Evolutionary conservation across 176 grass and related monocot species (phyloP).

Genomic region (Carex parvula): DNA sequence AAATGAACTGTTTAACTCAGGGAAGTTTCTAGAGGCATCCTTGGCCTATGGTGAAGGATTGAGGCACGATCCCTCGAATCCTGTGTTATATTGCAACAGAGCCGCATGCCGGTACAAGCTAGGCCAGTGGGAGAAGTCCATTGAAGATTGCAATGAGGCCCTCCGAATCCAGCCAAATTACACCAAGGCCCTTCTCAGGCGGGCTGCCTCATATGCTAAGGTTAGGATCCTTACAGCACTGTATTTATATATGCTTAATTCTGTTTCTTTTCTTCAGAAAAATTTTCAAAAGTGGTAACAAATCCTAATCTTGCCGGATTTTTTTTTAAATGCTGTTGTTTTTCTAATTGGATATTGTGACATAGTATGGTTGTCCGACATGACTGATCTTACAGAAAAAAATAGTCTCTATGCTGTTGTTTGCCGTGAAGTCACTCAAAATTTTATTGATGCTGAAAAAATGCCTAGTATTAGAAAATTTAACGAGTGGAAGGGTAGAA

Average conservation of each 20-base stretch:
- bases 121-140: slow-evolving; percentile 82
- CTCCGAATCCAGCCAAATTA: slow-evolving; percentile 87
- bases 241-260: background rate
- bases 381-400: background rate
- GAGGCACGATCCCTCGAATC: slow-evolving; percentile 64
- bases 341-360: background rate
- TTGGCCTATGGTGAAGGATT: slow-evolving; percentile 87
- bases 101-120: slow-evolving; percentile 89
- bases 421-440: background rate
- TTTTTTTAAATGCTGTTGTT: background rate
- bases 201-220: slow-evolving; percentile 86
- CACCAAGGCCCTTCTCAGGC: slow-evolving; percentile 87
- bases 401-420: background rate
- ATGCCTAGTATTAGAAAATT: background rate
- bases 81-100: slow-evolving; percentile 91
- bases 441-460: background rate
- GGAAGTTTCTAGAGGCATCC: slow-evolving; percentile 69
- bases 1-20: slow-evolving; percentile 91
- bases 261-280: background rate
- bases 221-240: slow-evolving; percentile 25
- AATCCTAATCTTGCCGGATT: background rate
- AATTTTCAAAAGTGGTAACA: background rate
- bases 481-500: background rate
- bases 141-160: slow-evolving; percentile 95
- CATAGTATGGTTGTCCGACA: background rate